Evolutionary conservation across 768 basidiomycete species (phyloP).

Genomic region (Boletus subcaerulescens): DNA sequence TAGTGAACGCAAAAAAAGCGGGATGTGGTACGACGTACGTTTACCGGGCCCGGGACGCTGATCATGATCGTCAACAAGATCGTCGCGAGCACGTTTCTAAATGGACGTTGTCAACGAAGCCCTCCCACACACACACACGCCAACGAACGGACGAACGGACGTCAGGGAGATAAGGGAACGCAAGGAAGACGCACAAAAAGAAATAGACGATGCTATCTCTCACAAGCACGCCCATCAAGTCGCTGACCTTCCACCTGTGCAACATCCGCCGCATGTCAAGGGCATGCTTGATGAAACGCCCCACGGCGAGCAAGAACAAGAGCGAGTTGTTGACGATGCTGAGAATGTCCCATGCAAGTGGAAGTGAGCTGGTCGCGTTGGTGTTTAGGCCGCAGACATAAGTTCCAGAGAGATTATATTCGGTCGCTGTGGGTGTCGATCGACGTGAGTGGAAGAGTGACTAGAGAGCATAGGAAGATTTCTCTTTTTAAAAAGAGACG

Average conservation of each 20-base stretch:
- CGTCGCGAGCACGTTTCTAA: constrained; percentile 15
- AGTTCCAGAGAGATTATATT: constrained; percentile 16
- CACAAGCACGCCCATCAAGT: constrained; percentile 15
- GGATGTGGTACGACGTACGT: constrained; percentile 1
- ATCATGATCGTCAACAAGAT: constrained; percentile 21
- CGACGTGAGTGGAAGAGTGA: background rate
- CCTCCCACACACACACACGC: background rate
- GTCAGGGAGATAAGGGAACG: too few species aligned
- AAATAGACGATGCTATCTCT: constrained; percentile 20
- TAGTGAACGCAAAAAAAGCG: too few species aligned
- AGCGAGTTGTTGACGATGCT: constrained; percentile 7
- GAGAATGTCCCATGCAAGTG: constrained; percentile 17
- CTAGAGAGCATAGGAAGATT: too few species aligned
- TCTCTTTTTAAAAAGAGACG: background rate
- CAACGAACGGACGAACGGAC: too few species aligned
- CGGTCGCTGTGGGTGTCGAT: constrained; percentile 5
- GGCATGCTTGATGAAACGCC: constrained; percentile 12
- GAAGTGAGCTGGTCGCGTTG: background rate
- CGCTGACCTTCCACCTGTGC: constrained; percentile 8
- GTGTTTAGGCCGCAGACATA: constrained; percentile 12
- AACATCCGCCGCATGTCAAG: constrained; percentile 3
- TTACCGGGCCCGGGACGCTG: constrained; percentile 10
- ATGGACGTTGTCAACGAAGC: background rate
- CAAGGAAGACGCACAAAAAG: constrained; percentile 11
- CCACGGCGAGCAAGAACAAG: constrained; percentile 15